phyloP scores from a whole-genome alignment of 352 stramenopile species.

The Globisporangium paroecandrum region DNA sequence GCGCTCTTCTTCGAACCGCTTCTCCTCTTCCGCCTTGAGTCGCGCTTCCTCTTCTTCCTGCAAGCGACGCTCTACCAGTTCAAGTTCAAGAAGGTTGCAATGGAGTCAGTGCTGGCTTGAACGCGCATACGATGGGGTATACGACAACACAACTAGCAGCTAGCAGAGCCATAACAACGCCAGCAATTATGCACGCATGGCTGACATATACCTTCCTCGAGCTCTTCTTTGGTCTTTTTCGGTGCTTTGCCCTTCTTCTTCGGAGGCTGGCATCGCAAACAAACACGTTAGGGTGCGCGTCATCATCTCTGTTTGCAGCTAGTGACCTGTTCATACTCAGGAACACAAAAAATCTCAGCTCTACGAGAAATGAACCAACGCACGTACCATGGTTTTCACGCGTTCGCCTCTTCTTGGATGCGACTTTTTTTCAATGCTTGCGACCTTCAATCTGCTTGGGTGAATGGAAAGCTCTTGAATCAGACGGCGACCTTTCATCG shows the following conservation, averaged over 20 bases:
- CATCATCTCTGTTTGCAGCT: not conserved
- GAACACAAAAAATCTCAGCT: too few relatives aligned
- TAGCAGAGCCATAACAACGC: not conserved
- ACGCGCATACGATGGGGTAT: not conserved
- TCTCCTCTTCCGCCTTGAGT: constrained; percentile 60
- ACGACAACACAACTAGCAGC: not conserved
- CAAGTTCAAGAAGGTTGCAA: not conserved
- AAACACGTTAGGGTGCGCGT: not conserved
- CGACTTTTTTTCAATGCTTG: not conserved
- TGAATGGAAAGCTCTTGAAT: not conserved
- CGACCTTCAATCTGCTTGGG: not conserved
- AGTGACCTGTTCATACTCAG: too few relatives aligned
- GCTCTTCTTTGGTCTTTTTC: constrained; percentile 81
- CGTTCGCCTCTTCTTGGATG: not conserved
- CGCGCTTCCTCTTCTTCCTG: constrained; percentile 74
- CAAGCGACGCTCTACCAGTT: constrained; percentile 40
- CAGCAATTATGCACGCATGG: not conserved
- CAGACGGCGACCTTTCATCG: constrained; percentile 3
- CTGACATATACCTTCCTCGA: constrained; percentile 52
- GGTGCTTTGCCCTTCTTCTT: constrained; percentile 79
- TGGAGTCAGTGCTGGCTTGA: not conserved
- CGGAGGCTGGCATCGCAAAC: constrained; percentile 33
- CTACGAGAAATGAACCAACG: too few relatives aligned
- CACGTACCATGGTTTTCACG: not conserved
- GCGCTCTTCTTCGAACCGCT: constrained; percentile 65